phyloP scores from a whole-genome alignment of 23 red algal species.

The Gracilaria gracilis region DNA sequence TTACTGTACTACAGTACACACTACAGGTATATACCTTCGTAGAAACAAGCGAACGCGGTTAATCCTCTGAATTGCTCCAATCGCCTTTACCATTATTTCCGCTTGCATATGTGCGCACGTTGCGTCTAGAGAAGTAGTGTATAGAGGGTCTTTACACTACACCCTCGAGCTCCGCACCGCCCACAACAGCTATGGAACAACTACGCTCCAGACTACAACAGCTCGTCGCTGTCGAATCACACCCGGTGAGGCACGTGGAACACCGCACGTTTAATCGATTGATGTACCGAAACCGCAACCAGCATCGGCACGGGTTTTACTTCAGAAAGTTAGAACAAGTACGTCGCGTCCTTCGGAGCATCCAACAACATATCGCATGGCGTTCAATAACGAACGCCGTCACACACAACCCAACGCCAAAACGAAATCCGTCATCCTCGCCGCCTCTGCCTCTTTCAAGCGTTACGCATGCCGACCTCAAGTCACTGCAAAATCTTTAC shows the following conservation, averaged over 20 bases:
- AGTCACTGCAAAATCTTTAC: conserved; percentile 6
- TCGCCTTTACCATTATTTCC: too few species aligned
- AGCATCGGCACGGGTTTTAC: conserved; percentile 60
- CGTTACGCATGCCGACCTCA: conserved; percentile 43
- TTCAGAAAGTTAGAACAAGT: conserved; percentile 63
- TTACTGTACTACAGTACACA: too few species aligned
- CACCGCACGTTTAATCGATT: conserved; percentile 52
- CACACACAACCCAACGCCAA: background rate
- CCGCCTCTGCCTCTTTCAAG: conserved; percentile 39
- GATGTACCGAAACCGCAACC: conserved; percentile 57
- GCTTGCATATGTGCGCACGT: too few species aligned
- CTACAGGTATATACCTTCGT: too few species aligned
- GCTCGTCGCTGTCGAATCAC: background rate
- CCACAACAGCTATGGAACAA: background rate
- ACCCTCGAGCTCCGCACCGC: too few species aligned
- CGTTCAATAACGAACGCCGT: conserved; percentile 24
- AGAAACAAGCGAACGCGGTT: too few species aligned
- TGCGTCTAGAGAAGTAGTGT: too few species aligned
- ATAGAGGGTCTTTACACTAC: too few species aligned
- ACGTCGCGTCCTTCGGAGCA: conserved; percentile 29
- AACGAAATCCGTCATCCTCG: background rate
- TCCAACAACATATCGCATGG: conserved; percentile 43
- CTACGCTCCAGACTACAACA: background rate
- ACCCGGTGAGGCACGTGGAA: conserved; percentile 31
- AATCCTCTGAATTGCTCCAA: too few species aligned